Conservation (phyloP, 805 yeast species). For the Priceomyces fermenticarens region DNA sequence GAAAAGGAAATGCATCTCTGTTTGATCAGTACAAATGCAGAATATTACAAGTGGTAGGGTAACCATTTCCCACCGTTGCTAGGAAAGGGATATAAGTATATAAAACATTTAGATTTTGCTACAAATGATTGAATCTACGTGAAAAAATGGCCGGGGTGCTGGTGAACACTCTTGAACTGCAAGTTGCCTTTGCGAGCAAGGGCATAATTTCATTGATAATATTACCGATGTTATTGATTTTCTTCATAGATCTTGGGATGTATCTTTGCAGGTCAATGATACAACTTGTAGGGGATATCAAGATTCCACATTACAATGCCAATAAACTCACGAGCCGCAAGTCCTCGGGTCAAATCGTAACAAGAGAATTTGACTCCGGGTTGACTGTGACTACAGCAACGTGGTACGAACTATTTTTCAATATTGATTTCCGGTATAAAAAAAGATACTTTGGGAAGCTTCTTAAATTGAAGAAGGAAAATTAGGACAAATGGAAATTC, state of each 20-base stretch:
- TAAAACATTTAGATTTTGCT: no score
- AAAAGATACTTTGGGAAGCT: slow-evolving; percentile 1
- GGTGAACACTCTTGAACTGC: background rate
- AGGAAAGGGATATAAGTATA: no score
- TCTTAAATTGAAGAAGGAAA: slow-evolving; percentile 2
- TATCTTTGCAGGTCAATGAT: no score
- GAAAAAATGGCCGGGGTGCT: no score
- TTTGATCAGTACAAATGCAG: no score
- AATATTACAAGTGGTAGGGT: no score
- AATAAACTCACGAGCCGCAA: background rate
- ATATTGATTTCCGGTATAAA: background rate
- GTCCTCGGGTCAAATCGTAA: background rate
- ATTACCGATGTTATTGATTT: background rate
- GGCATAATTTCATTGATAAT: background rate
- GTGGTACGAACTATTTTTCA: slow-evolving; percentile 1
- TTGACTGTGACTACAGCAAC: slow-evolving; percentile 1
- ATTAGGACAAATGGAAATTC: background rate
- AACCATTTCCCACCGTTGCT: no score
- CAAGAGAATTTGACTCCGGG: background rate
- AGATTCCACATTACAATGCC: background rate
- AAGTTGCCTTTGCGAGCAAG: background rate
- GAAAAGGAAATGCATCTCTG: no score
- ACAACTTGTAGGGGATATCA: background rate
- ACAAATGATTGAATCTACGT: no score
- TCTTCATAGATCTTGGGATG: background rate